These are phyloP conservation scores for Solanum clarkiae DNA, from an alignment of 257 asterid genomes.

Conservation along the genomic window DNA sequence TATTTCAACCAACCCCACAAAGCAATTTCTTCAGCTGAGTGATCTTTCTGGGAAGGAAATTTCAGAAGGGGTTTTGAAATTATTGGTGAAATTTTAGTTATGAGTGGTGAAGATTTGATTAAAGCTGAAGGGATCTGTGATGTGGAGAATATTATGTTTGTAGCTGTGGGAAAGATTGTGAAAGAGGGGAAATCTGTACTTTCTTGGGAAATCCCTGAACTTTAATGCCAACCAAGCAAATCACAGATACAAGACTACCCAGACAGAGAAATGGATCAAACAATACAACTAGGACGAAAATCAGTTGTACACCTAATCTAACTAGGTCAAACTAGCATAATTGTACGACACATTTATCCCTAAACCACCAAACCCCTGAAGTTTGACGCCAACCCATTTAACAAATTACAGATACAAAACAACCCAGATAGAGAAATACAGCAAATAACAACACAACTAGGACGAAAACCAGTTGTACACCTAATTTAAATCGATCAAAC, in stretches of 20 bases:
- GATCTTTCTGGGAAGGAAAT: not conserved
- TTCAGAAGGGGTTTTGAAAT: not conserved
- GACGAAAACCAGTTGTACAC: not conserved
- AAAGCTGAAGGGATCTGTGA: slow-evolving; percentile 17
- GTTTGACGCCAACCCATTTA: too few species aligned
- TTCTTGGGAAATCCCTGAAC: not conserved
- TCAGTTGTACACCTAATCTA: not conserved
- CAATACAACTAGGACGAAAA: not conserved
- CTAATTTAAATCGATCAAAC: not conserved
- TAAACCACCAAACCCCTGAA: not conserved
- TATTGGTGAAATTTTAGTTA: not conserved
- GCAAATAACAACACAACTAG: not conserved
- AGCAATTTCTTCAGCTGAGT: not conserved
- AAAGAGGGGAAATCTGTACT: slow-evolving; percentile 56
- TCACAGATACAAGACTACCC: not conserved
- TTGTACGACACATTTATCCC: not conserved
- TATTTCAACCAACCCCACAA: not conserved
- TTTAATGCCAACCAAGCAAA: not conserved
- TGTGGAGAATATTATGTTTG: slow-evolving; percentile 31
- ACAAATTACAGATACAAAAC: not conserved
- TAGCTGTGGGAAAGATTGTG: slow-evolving; percentile 68
- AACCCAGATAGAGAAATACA: not conserved
- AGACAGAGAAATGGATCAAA: not conserved
- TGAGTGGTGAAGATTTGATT: slow-evolving; percentile 45
- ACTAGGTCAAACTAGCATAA: not conserved